Evolutionary conservation across 2,329 filamentous ascomycete species (phyloP).

Genomic region (Beauveria pseudobassiana): DNA sequence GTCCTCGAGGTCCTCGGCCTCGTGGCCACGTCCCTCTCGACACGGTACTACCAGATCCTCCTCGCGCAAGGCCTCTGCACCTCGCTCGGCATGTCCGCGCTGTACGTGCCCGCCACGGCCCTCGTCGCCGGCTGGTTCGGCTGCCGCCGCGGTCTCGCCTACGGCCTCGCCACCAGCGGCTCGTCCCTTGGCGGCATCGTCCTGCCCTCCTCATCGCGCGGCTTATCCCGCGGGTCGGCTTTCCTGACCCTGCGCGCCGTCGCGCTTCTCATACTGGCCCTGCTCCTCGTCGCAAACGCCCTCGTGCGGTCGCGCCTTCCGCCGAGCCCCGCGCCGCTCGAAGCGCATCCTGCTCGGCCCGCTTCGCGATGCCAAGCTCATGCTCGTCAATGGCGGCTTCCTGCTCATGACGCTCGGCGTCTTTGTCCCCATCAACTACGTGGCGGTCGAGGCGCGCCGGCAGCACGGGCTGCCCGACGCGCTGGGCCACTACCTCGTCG

Average conservation of each 20-base stretch:
- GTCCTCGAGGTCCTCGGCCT: constrained; percentile 9
- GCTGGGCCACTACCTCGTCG: constrained; percentile 27
- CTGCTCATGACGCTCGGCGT: constrained; percentile 30
- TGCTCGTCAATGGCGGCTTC: constrained; percentile 24
- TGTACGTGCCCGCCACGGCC: constrained; percentile 12
- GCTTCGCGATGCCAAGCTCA: constrained; percentile 24
- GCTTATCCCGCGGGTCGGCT: constrained; percentile 24
- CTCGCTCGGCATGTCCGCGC: constrained; percentile 12
- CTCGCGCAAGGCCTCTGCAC: constrained; percentile 11
- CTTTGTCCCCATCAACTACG: constrained; percentile 29
- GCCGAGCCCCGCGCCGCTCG: constrained; percentile 8
- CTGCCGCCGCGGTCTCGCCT: constrained; percentile 18
- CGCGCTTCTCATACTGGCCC: constrained; percentile 24
- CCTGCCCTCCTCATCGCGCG: constrained; percentile 26
- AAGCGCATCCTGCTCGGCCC: constrained; percentile 21
- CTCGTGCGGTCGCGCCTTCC: constrained; percentile 18
- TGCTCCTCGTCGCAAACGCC: constrained; percentile 24
- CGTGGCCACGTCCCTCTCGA: constrained; percentile 4
- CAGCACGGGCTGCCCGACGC: constrained; percentile 20
- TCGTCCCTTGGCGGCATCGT: constrained; percentile 26
- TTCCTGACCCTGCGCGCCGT: constrained; percentile 23
- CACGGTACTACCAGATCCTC: constrained; percentile 10
- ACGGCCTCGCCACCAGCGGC: constrained; percentile 21
- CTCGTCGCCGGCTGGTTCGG: constrained; percentile 17
- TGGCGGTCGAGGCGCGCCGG: constrained; percentile 24